Evolutionary conservation across 75 land plant species (phyloP).

Genomic region (Selaginella tamariscina): DNA sequence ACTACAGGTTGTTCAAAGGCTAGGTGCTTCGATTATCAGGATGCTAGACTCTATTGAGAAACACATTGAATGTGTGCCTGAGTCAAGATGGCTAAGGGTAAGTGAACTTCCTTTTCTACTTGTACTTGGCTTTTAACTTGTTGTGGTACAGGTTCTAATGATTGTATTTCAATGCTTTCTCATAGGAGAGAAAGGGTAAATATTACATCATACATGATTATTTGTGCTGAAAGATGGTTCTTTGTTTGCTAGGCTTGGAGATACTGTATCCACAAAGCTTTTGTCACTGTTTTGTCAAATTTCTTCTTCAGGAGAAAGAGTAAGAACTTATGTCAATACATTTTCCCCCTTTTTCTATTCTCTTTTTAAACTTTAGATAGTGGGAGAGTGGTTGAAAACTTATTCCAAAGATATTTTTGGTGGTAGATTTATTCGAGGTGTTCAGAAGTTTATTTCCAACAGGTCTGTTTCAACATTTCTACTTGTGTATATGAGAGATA

Average conservation of each 20-base stretch:
- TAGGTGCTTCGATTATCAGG: conserved; percentile 28
- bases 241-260: conserved; percentile 30
- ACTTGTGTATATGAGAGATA: neutral
- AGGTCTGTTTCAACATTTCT: conserved; percentile 17
- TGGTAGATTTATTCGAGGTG: conserved; percentile 32
- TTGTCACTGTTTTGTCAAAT: conserved; percentile 23
- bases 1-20: conserved; percentile 26
- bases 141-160: conserved; percentile 26
- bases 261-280: conserved; percentile 20
- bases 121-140: neutral
- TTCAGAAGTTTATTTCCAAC: conserved; percentile 25
- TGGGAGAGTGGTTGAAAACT: conserved; percentile 21
- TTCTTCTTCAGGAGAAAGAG: conserved; percentile 15
- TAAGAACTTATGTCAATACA: conserved; percentile 4
- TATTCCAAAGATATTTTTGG: conserved; percentile 35
- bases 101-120: conserved; percentile 2
- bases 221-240: neutral
- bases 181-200: conserved; percentile 36
- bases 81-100: conserved; percentile 33
- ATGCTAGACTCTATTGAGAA: conserved; percentile 26
- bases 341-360: neutral
- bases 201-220: neutral
- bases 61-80: conserved; percentile 24
- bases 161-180: conserved; percentile 32
- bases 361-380: conserved; percentile 22